Conservation (phyloP, 2,329 filamentous ascomycete species). For the Penicillium rolfsii region DNA sequence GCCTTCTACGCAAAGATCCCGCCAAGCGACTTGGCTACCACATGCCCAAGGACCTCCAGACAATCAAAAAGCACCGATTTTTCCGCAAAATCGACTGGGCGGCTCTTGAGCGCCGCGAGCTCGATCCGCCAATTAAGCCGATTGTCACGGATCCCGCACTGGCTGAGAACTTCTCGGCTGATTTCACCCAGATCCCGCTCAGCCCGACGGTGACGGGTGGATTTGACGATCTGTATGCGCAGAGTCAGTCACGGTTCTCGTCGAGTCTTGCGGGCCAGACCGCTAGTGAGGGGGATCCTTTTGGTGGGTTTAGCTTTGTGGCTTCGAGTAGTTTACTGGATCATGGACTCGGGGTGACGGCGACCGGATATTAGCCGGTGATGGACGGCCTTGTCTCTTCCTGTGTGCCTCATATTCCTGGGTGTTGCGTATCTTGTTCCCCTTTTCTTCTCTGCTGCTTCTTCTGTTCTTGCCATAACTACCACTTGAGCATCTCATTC, state of each 20-base stretch:
- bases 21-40: slow-evolving; percentile 83
- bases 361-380: slow-evolving; percentile 23
- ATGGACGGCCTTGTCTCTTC: neutral
- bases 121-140: slow-evolving; percentile 87
- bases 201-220: slow-evolving; percentile 64
- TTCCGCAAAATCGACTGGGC: slow-evolving; percentile 97
- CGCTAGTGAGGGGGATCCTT: slow-evolving; percentile 44
- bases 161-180: slow-evolving; percentile 92
- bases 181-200: slow-evolving; percentile 85
- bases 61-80: slow-evolving; percentile 90
- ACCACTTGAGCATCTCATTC: neutral
- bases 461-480: neutral
- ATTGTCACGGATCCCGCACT: slow-evolving; percentile 94
- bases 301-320: slow-evolving; percentile 55
- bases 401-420: neutral
- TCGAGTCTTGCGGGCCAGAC: slow-evolving; percentile 21
- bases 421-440: neutral
- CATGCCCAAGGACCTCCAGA: slow-evolving; percentile 84
- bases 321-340: slow-evolving; percentile 53
- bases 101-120: slow-evolving; percentile 76
- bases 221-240: slow-evolving; percentile 34
- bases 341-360: slow-evolving; percentile 37
- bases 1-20: slow-evolving; percentile 89
- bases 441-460: neutral
- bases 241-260: slow-evolving; percentile 18